Evolutionary conservation across 495 filamentous ascomycete genomes (phyloP).

Genomic region (Trichocladium antarcticum): DNA sequence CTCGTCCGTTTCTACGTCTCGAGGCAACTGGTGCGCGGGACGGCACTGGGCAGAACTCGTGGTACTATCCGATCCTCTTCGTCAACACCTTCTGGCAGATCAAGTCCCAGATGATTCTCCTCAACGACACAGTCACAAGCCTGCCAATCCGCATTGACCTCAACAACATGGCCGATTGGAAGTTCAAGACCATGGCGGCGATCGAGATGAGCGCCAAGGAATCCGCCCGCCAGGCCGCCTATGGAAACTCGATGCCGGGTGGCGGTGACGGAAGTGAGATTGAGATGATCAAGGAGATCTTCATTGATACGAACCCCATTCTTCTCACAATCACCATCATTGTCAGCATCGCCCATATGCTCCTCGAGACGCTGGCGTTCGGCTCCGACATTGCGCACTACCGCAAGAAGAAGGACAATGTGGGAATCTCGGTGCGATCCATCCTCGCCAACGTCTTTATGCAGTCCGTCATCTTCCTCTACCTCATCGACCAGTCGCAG

Average conservation of each 20-base stretch:
- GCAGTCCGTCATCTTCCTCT: constrained; percentile 92
- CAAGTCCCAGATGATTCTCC: constrained; percentile 73
- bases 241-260: constrained; percentile 51
- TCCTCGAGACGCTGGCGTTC: constrained; percentile 94
- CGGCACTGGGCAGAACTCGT: constrained; percentile 72
- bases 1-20: constrained; percentile 64
- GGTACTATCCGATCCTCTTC: constrained; percentile 89
- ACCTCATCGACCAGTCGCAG: constrained; percentile 94
- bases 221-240: constrained; percentile 55
- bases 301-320: constrained; percentile 88
- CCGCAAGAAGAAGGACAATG: constrained; percentile 98
- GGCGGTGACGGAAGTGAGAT: constrained; percentile 56
- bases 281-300: constrained; percentile 88
- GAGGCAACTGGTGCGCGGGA: constrained; percentile 68
- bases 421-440: constrained; percentile 88
- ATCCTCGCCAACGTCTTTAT: constrained; percentile 98
- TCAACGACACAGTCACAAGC: constrained; percentile 81
- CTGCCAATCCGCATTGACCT: constrained; percentile 79
- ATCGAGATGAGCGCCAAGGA: constrained; percentile 83
- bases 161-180: constrained; percentile 76
- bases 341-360: constrained; percentile 80
- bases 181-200: constrained; percentile 72
- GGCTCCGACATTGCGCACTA: constrained; percentile 96
- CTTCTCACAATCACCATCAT: constrained; percentile 74
- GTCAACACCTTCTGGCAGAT: constrained; percentile 97